Base-by-base conservation (phyloP, 768 basidiomycete species). In the Mycena metata region DNA sequence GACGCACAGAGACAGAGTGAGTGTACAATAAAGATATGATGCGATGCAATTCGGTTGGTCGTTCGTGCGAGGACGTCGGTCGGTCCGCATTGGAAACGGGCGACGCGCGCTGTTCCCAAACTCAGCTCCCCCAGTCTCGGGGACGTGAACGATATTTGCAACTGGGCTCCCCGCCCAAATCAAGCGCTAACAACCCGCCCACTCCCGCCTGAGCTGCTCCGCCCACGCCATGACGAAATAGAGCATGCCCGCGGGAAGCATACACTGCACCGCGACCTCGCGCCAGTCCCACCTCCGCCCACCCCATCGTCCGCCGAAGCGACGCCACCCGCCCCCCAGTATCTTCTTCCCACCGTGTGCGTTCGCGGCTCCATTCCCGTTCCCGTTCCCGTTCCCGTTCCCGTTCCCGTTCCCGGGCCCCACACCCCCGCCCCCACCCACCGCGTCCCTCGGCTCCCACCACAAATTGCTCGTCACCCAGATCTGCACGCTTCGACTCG, bases 381-480 rank as follows among this genome's bases (percentile, higher is more conserved):
- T 57, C 42, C 75, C 76, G 4, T 71, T 65, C n/a, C 66, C 63
- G 50, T 67, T 69, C 36, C 30, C 42, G 16, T n/a, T 8, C 39
- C 30, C 23, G 42, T 17, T 49, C 43, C 54, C 42, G 17, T 42
- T 21, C 8, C 46, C 56, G 39, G 49, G 57, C 39, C 74, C 76
- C 3, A 71, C 63, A 17, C 67, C 63, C 6, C 30, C 30, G 6
- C 39, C 15, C 39, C 11, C 39, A 15, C 39, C 15, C 4, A 15
- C 39, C 54, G 67, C 70, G 33, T 78, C 76, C 65, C 75, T 67
- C 64, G 75, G 76, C 72, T 84, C 84, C 84, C 83, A 83, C 81
- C 84, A 85, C 57, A 99, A 87, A 77, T 99, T 99, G 75, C 91
- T 93, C 45, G 96, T 97, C 26, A 98, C 96, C 96, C 96, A 99